phyloP scores from a whole-genome alignment of 1,139 yeast genomes.

The Saccharomyces pastorianus region DNA sequence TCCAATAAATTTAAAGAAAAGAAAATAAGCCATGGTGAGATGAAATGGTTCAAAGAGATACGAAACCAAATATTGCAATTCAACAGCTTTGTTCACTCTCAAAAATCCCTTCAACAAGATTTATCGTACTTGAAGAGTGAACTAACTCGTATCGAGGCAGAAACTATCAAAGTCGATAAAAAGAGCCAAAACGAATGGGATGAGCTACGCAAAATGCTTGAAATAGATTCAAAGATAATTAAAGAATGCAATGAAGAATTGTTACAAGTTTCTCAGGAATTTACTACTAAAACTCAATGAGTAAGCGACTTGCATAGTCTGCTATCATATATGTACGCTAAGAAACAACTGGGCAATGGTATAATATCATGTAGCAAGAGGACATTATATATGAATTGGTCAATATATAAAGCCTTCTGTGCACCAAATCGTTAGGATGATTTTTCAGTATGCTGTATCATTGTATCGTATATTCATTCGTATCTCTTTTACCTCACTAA shows the following conservation, averaged over 20 bases:
- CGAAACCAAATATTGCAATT: slow-evolving; percentile 29
- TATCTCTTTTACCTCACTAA: too few species aligned
- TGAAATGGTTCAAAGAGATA: slow-evolving; percentile 40
- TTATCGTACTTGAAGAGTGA: slow-evolving; percentile 10
- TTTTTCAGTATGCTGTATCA: neutral
- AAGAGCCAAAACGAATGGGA: slow-evolving; percentile 17
- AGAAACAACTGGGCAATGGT: neutral
- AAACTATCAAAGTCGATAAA: neutral
- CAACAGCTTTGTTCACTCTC: slow-evolving; percentile 28
- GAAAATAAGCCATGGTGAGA: slow-evolving; percentile 37
- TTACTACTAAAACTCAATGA: neutral
- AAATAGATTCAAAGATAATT: slow-evolving; percentile 20
- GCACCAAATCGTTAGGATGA: neutral
- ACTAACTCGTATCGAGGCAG: slow-evolving; percentile 4
- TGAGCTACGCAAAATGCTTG: slow-evolving; percentile 20
- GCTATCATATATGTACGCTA: neutral
- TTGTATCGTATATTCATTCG: too few species aligned
- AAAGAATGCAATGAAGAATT: slow-evolving; percentile 21
- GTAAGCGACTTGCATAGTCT: neutral
- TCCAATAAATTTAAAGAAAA: slow-evolving; percentile 19
- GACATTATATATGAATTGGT: neutral
- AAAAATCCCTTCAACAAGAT: slow-evolving; percentile 11
- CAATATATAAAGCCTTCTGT: neutral
- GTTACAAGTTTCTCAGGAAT: slow-evolving; percentile 2
- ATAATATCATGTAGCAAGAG: neutral